phyloP scores from a whole-genome alignment of 2,329 filamentous ascomycete species.

The Ophiosphaerella herpotricha region DNA sequence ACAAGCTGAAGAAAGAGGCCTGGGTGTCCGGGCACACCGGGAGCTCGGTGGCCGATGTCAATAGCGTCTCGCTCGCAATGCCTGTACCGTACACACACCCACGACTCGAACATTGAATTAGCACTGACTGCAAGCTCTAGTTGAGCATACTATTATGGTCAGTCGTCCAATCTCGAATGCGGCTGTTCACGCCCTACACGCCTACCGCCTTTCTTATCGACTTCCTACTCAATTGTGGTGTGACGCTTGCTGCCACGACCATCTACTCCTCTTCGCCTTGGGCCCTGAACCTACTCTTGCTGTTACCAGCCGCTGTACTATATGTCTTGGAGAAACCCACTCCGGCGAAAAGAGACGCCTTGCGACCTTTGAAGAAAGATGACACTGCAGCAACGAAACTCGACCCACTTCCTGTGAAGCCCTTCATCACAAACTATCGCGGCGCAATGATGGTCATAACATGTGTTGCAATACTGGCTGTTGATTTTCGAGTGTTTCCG shows the following conservation, averaged over 20 bases:
- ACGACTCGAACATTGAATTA: slow-evolving; percentile 7
- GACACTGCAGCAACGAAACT: slow-evolving; percentile 27
- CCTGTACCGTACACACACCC: slow-evolving; percentile 63
- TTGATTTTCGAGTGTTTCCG: slow-evolving; percentile 92
- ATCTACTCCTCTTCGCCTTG: slow-evolving; percentile 77
- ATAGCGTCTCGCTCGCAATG: slow-evolving; percentile 80
- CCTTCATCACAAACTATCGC: slow-evolving; percentile 90
- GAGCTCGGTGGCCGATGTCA: slow-evolving; percentile 83
- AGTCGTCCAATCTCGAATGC: slow-evolving; percentile 79
- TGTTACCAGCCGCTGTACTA: slow-evolving; percentile 71
- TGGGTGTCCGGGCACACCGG: slow-evolving; percentile 92
- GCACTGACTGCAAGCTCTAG: slow-evolving; percentile 55
- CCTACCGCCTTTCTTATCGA: slow-evolving; percentile 72
- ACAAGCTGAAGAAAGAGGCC: slow-evolving; percentile 92
- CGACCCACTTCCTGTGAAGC: slow-evolving; percentile 74
- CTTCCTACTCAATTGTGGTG: slow-evolving; percentile 83
- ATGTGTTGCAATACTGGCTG: slow-evolving; percentile 89
- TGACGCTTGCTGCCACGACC: slow-evolving; percentile 82
- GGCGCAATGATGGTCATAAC: slow-evolving; percentile 91
- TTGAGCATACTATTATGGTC: slow-evolving; percentile 86
- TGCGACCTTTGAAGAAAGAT: slow-evolving; percentile 28
- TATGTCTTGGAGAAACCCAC: slow-evolving; percentile 50
- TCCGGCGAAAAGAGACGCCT: slow-evolving; percentile 14
- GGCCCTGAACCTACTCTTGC: slow-evolving; percentile 73
- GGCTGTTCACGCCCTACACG: slow-evolving; percentile 80